phyloP scores from a whole-genome alignment of 768 basidiomycete species.

The Symmetrospora coprosmae region DNA sequence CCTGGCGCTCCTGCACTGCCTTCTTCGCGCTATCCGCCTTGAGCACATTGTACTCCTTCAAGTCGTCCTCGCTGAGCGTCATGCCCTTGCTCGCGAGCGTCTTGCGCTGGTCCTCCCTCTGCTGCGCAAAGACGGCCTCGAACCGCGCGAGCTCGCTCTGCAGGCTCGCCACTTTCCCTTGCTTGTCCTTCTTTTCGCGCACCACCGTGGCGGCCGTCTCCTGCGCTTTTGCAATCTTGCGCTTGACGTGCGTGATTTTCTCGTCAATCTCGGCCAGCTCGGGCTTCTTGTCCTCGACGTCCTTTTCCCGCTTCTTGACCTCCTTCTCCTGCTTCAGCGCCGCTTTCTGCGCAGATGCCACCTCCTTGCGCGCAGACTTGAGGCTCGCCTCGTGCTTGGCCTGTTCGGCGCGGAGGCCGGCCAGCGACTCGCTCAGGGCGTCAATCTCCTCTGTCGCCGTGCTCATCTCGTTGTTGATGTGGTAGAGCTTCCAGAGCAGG shows the following conservation, averaged over 20 bases:
- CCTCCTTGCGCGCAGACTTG: constrained; percentile 58
- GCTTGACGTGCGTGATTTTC: constrained; percentile 68
- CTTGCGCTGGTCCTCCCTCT: constrained; percentile 66
- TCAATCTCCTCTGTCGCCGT: constrained; percentile 56
- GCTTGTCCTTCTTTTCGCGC: constrained; percentile 41
- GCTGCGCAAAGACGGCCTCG: constrained; percentile 55
- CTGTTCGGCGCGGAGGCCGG: constrained; percentile 50
- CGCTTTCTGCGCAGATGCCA: constrained; percentile 58
- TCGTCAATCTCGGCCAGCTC: constrained; percentile 69
- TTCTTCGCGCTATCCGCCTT: constrained; percentile 64
- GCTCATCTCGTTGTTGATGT: constrained; percentile 72
- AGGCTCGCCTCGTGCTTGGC: constrained; percentile 55
- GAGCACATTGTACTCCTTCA: constrained; percentile 71
- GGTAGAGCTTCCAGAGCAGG: constrained; percentile 72
- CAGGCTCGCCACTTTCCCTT: constrained; percentile 41
- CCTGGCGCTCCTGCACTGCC: constrained; percentile 74
- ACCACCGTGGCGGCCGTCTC: constrained; percentile 51
- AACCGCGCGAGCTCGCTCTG: constrained; percentile 55
- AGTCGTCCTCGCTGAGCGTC: constrained; percentile 63
- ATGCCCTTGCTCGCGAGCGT: constrained; percentile 55
- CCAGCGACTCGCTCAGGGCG: constrained; percentile 57
- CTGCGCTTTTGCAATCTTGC: constrained; percentile 59
- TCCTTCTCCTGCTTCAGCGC: constrained; percentile 72
- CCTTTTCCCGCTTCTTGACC: constrained; percentile 82
- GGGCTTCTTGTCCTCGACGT: constrained; percentile 73